phyloP scores from a whole-genome alignment of 1,284 basidiomycete genomes.

The Sporisorium exsertum region DNA sequence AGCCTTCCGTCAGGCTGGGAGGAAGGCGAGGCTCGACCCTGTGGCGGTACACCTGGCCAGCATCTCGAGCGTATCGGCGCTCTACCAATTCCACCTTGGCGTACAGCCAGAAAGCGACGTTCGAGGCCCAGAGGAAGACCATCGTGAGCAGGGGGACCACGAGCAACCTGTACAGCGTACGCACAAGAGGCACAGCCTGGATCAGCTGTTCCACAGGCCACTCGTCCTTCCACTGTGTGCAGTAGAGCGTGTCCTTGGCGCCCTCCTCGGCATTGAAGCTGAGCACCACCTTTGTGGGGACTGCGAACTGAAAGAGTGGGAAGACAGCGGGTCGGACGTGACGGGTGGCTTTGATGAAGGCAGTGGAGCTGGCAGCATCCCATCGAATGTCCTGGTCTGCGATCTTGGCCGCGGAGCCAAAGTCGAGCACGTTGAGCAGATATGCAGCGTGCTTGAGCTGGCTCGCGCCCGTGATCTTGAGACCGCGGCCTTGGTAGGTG shows the following conservation, averaged over 20 bases:
- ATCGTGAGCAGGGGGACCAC: constrained; percentile 36
- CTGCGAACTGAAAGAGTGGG: constrained; percentile 51
- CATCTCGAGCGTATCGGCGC: constrained; percentile 24
- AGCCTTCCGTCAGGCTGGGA: constrained; percentile 36
- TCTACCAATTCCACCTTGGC: constrained; percentile 26
- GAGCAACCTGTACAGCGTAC: constrained; percentile 23
- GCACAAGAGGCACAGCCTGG: constrained; percentile 24
- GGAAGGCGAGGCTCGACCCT: constrained; percentile 35
- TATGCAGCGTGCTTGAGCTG: constrained; percentile 53
- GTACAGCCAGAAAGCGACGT: constrained; percentile 44
- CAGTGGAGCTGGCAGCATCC: constrained; percentile 34
- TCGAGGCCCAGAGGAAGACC: constrained; percentile 42
- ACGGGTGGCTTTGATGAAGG: constrained; percentile 44
- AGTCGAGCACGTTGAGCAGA: constrained; percentile 46
- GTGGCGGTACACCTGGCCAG: constrained; percentile 12
- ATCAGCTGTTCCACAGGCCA: constrained; percentile 43
- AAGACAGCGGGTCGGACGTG: constrained; percentile 46
- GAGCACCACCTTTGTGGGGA: constrained; percentile 38
- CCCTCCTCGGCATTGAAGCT: constrained; percentile 38
- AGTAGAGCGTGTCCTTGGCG: constrained; percentile 41
- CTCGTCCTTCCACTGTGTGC: constrained; percentile 50
- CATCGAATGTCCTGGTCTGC: constrained; percentile 41
- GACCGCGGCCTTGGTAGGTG: constrained; percentile 50
- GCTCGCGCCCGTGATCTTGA: constrained; percentile 49
- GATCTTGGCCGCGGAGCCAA: constrained; percentile 43